These are phyloP conservation scores for Gossypium anomalum DNA, from an alignment of 345 rosid species.

Conservation along the genomic window DNA sequence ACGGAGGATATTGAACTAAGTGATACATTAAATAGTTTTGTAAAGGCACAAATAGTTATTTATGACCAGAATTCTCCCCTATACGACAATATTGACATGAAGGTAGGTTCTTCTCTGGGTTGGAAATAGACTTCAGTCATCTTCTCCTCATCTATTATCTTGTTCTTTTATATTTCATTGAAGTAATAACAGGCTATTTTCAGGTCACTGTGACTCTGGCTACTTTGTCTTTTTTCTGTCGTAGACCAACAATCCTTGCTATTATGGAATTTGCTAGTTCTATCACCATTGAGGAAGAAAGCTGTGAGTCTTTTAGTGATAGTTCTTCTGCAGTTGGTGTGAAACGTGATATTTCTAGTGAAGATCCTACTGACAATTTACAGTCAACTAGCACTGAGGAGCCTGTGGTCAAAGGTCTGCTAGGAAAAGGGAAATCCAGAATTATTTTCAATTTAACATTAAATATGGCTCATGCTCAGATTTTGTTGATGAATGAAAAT, in stretches of 20 bases:
- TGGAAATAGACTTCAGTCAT: not conserved
- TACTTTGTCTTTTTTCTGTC: slow-evolving; percentile 87
- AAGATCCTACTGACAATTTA: slow-evolving; percentile 40
- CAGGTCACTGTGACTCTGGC: slow-evolving; percentile 83
- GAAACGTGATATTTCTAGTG: slow-evolving; percentile 35
- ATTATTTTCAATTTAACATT: slow-evolving; percentile 68
- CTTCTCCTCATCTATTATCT: not conserved
- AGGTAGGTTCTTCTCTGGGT: slow-evolving; percentile 39
- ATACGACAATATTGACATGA: slow-evolving; percentile 67
- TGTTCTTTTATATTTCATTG: slow-evolving; percentile 6
- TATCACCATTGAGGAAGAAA: slow-evolving; percentile 56
- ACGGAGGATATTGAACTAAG: slow-evolving; percentile 37
- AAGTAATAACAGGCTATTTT: slow-evolving; percentile 21
- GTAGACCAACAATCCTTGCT: slow-evolving; percentile 91
- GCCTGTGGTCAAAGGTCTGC: slow-evolving; percentile 72
- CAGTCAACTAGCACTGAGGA: slow-evolving; percentile 32
- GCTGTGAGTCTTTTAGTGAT: slow-evolving; percentile 51
- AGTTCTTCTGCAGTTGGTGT: slow-evolving; percentile 43
- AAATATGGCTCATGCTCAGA: slow-evolving; percentile 89
- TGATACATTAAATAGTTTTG: slow-evolving; percentile 73
- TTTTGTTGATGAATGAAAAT: slow-evolving; percentile 86
- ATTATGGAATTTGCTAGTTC: slow-evolving; percentile 85
- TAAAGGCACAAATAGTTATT: slow-evolving; percentile 84
- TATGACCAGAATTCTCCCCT: slow-evolving; percentile 67
- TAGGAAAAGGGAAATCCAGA: slow-evolving; percentile 93